Evolutionary conservation across 1,139 yeast species (phyloP).

Genomic region (Nadsonia starkeyi-henricii): DNA sequence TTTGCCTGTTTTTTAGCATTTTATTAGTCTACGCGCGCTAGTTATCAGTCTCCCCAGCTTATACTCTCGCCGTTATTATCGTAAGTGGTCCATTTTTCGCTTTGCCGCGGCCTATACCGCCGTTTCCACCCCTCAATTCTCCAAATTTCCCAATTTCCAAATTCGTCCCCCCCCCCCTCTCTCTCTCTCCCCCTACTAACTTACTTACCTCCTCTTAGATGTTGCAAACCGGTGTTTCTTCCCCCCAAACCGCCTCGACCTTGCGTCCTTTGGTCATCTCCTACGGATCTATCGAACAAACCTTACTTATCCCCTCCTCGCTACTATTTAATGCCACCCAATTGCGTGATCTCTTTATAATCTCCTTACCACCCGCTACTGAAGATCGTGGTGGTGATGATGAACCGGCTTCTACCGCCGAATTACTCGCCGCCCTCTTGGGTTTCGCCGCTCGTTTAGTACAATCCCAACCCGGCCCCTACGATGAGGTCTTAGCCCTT

Average conservation of each 20-base stretch:
- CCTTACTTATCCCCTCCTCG: slow-evolving; percentile 72
- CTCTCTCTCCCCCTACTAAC: not conserved
- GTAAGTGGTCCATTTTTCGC: no score
- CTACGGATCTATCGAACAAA: slow-evolving; percentile 82
- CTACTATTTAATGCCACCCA: slow-evolving; percentile 73
- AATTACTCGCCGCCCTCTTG: slow-evolving; percentile 69
- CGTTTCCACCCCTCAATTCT: no score
- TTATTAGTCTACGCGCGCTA: no score
- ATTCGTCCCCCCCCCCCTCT: no score
- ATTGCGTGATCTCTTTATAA: slow-evolving; percentile 71
- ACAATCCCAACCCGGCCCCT: slow-evolving; percentile 38
- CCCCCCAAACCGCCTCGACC: slow-evolving; percentile 34
- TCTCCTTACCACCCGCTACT: slow-evolving; percentile 57
- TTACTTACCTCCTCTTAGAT: slow-evolving; percentile 3
- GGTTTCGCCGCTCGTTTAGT: slow-evolving; percentile 61
- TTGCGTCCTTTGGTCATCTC: slow-evolving; percentile 67
- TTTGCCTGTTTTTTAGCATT: no score
- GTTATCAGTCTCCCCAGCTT: no score
- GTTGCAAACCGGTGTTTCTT: slow-evolving; percentile 26
- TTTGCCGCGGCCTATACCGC: no score
- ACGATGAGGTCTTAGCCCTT: slow-evolving; percentile 53
- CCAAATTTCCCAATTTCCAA: no score
- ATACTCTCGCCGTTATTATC: no score
- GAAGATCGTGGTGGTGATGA: slow-evolving; percentile 78
- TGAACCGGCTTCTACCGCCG: slow-evolving; percentile 82